A percentile compares a stretch with the other conserved stretches of the same genome.
Conservation (phyloP, 78 protist species). For the Dictyostelium discoideum region dicty_2.7 NC_007088.5:8418001-8418500, state of each 20-base stretch:
- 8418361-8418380: slow-evolving; percentile 94
- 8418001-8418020: slow-evolving; percentile 90
- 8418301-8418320: slow-evolving; percentile 59
- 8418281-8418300: slow-evolving; percentile 61
- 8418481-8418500: slow-evolving; percentile 80
- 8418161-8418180: slow-evolving; percentile 92
- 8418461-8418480: slow-evolving; percentile 80
- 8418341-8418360: slow-evolving; percentile 70
- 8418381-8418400: slow-evolving; percentile 84
- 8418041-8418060: slow-evolving; percentile 93
- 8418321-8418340: background rate
- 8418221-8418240: slow-evolving; percentile 93
- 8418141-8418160: slow-evolving; percentile 91
- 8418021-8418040: slow-evolving; percentile 92
- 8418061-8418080: slow-evolving; percentile 84
- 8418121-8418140: slow-evolving; percentile 87
- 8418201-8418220: slow-evolving; percentile 82
- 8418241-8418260: slow-evolving; percentile 91
- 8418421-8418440: slow-evolving; percentile 17
- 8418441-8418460: slow-evolving; percentile 92
- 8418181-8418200: slow-evolving; percentile 46
- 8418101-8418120: slow-evolving; percentile 79
- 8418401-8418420: slow-evolving; percentile 12
- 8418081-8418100: slow-evolving; percentile 76
- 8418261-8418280: slow-evolving; percentile 89